Evolutionary conservation across 345 rosid genomes (phyloP).

Genomic region (Hibiscus mutabilis): DNA sequence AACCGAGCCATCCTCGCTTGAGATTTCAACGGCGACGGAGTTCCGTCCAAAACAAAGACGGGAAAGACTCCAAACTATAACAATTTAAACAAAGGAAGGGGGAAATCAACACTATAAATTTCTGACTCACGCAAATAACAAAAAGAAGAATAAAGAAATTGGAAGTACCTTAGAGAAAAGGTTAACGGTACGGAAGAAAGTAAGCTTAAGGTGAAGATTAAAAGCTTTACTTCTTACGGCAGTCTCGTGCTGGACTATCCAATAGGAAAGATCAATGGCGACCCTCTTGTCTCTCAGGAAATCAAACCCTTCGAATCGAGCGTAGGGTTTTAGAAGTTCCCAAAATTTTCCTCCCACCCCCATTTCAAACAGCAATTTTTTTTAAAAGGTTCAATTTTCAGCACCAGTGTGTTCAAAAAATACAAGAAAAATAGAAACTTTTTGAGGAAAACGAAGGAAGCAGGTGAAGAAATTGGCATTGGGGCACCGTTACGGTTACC

Average conservation of each 20-base stretch:
- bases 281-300: slow-evolving; percentile 66
- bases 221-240: slow-evolving; percentile 41
- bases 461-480: not conserved
- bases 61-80: slow-evolving; percentile 87
- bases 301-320: slow-evolving; percentile 45
- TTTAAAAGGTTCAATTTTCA: not conserved
- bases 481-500: not conserved
- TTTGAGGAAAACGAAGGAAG: not conserved
- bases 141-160: not conserved
- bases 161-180: slow-evolving; percentile 70
- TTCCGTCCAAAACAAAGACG: slow-evolving; percentile 79
- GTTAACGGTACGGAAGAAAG: slow-evolving; percentile 81
- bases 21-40: slow-evolving; percentile 79
- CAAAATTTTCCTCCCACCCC: slow-evolving; percentile 93
- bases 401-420: not conserved
- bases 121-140: not conserved
- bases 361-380: slow-evolving; percentile 21
- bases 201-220: slow-evolving; percentile 72
- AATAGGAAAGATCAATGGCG: slow-evolving; percentile 79
- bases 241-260: slow-evolving; percentile 86
- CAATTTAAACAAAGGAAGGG: not conserved
- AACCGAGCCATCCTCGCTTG: slow-evolving; percentile 58
- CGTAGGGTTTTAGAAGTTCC: slow-evolving; percentile 70
- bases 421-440: not conserved
- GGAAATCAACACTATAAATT: not conserved